Base-by-base conservation (phyloP, 2,329 filamentous ascomycete species). In the Ceratocystis papillata region DNA sequence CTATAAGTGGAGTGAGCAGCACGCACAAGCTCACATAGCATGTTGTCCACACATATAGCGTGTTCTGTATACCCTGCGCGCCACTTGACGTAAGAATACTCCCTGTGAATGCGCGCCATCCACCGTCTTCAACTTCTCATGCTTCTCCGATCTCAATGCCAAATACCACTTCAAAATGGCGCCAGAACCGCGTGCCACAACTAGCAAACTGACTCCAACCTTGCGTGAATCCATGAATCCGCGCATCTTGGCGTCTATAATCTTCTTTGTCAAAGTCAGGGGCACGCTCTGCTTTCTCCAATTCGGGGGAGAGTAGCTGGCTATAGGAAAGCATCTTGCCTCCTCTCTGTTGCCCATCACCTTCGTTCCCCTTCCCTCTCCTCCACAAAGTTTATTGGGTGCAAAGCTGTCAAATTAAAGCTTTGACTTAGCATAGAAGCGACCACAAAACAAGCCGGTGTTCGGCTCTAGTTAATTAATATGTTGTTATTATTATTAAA, bases 371-470 rank as follows among this genome's bases (percentile, higher is more conserved):
- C 5, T 10, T 53, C 15, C 3, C 20, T 53, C 20, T 53, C 20
- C 48, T 25, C 48, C 20, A 20, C 46, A n/a, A 50, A 20, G 5
- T 8, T 20, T 50, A 20, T 8, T 50, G n/a, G 22, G 6, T 1
- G 22, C 20, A 12, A 15, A n/a, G 28, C 25, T 59, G 53, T 59
- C 53, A 59, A 59, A 25, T 59, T 10, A 17, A 59, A 37, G 53
- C 53, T 37, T 59, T 15, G 53, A 59, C 53, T 59, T 59, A 8
- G 53, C 53, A 59, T 37, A 30, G 28, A 30, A 59, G 28, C 17
- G 8, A 20, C 45, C 45, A 53, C 53, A 20, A 15, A 5, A 5
- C 25, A 55, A 22, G 22, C 25, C 50, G 37, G 10, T 41, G 3
- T 41, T 41, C 37, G 37, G 8, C 37, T 41, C 3, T 12, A 4